Evolutionary conservation across 2,329 filamentous ascomycete species (phyloP), one percentile per base, ranked within the genome.

Genomic region (Fusarium sororula): DNA sequence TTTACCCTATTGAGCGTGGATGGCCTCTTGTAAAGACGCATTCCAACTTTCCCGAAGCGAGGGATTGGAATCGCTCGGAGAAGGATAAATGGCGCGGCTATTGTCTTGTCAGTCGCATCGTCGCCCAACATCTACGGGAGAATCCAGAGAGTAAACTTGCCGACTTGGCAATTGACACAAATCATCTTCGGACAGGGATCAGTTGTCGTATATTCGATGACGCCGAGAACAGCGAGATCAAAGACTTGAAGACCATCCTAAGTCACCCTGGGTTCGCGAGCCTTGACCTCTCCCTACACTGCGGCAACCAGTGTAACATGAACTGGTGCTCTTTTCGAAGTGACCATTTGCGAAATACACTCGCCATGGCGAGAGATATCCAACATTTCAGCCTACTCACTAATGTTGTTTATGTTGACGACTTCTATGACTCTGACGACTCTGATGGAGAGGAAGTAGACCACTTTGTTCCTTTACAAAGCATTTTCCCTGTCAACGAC

Each of bases 1-100:
- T 81, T 30, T 84, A 85, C 63, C 81, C 81, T 4, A 74, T 83
- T 22, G 80, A 82, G 17, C 78, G 79, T 30, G 79, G 81, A 8
- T 78, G 73, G 75, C 75, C 69, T 4, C 20, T 39, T 6, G 6
- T 15, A 41, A 14, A 41, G 13, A 47, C 6, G 1, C 22, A 32
- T 30, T 18, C 24, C 5, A 42, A 26, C 1, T 24, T 24, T 15
- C 39, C 42, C 6, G 41, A 44, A 35, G 38, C 37, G 18, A n/a
- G 15, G 12, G 28, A 26, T 18, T 73, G 66, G 71, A 28, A 53
- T 24, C 8, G 22, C 5, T 17, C 17, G 1, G 62, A 70, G 15
- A 73, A 77, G 24, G 51, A 68, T 3, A 63, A 72, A 39, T 78
- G 75, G 39, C 80, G 81, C 15, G 82, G 81, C 0, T 82, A 83